Base-by-base conservation (phyloP, 108 stramenopile species). In the Cylindrotheca fusiformis region DNA sequence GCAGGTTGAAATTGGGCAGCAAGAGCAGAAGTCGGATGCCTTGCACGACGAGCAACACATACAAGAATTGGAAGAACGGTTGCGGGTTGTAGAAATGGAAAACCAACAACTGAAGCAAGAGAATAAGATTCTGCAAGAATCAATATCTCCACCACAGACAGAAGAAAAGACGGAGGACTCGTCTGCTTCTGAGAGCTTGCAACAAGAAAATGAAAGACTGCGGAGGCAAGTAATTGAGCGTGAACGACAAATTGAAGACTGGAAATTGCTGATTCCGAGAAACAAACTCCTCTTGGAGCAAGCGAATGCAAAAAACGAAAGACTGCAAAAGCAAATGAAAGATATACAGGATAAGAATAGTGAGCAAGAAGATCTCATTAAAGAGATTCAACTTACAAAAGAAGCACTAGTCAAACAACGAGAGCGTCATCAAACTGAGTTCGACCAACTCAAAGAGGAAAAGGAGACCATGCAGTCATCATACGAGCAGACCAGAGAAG, bases 201-300 rank as follows among this genome's bases (percentile, higher is more conserved):
- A 36, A 27, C 18, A 28, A 10, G 46, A 63, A 58, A 32, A 46
- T 3, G 50, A 58, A 31, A 26, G 21, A 0, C 53, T 75, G 45
- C 32, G 68, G 41, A 22, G 3, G n/a, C 29, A 63, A 32, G 27
- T 75, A 0, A 48, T 33, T 14, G 44, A 74, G 32, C 58, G 52
- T 30, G 36, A 26, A 2, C 24, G 29, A 27, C 65, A 66, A 56
- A 46, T 74, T n/a, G 65, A 74, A 47, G 59, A 74, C 44, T 50
- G 23, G 46, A 60, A 60, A 21, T 49, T 74, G 20, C 36, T 62
- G 53, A 36, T 67, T 8, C 65, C 72, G 23, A 56, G 65, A 48
- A 66, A 61, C 32, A 74, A 74, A 33, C 10, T 41, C 3, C 31
- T 74, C 22, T 55, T 74, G 54, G 72, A 74, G 27, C 59, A 74